phyloP scores from a whole-genome alignment of 495 filamentous ascomycete species.

The Aspergillus ostianus region DNA sequence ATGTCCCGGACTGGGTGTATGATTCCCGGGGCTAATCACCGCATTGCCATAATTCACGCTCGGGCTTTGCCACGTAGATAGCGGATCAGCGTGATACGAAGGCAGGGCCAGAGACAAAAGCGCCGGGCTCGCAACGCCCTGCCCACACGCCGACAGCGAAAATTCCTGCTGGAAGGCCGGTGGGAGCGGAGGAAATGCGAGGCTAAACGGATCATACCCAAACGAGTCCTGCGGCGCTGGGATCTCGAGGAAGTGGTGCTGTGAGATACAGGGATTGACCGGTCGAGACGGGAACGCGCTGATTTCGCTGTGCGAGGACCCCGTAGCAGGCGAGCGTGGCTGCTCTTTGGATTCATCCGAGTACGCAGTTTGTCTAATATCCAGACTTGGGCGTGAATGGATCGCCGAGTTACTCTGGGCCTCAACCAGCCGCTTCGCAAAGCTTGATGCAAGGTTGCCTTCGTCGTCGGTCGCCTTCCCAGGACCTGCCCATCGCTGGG shows the following conservation, averaged over 20 bases:
- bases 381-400: conserved; percentile 18
- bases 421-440: conserved; percentile 29
- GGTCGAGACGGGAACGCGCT: not conserved
- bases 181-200: conserved; percentile 38
- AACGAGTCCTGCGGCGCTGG: conserved; percentile 12
- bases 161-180: conserved; percentile 27
- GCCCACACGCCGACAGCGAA: too few species aligned
- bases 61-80: too few species aligned
- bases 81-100: too few species aligned
- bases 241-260: conserved; percentile 4
- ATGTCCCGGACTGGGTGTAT: conserved; percentile 14
- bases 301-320: not conserved
- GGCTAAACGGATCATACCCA: conserved; percentile 22
- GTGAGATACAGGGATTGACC: too few species aligned
- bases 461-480: conserved; percentile 6
- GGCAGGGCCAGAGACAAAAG: too few species aligned
- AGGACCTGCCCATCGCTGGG: conserved; percentile 30
- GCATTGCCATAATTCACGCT: too few species aligned
- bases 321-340: conserved; percentile 7
- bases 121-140: too few species aligned
- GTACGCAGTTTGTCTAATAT: conserved; percentile 37
- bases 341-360: conserved; percentile 24
- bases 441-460: conserved; percentile 34
- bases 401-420: conserved; percentile 24
- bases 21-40: too few species aligned